Evolutionary conservation across 2,329 filamentous ascomycete genomes (phyloP).

Genomic region (Pseudogymnoascus sp.): DNA sequence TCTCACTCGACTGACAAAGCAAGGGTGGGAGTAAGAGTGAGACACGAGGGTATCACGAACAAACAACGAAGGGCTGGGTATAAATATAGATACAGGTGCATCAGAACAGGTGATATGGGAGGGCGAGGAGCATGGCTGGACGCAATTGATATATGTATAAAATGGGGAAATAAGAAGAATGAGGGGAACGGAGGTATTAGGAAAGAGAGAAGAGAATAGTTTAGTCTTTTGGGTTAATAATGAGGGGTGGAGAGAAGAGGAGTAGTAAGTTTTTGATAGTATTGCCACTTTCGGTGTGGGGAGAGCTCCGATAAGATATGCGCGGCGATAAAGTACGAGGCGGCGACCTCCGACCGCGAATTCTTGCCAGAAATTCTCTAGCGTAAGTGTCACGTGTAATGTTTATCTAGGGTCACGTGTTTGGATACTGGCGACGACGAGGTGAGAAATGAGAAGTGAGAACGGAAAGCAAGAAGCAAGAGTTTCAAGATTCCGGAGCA

Average conservation of each 20-base stretch:
- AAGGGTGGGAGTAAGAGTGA: background rate
- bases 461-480: background rate
- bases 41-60: background rate
- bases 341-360: background rate
- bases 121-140: background rate
- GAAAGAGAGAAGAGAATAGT: background rate
- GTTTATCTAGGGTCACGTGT: too few relatives aligned
- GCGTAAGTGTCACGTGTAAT: background rate
- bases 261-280: background rate
- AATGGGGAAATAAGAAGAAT: background rate
- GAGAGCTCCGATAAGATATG: constrained; percentile 9
- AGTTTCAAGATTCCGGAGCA: background rate
- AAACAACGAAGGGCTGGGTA: background rate
- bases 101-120: constrained; percentile 3
- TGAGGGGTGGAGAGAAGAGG: background rate
- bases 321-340: background rate
- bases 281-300: constrained; percentile 6
- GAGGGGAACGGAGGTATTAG: constrained; percentile 3
- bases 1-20: constrained; percentile 3
- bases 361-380: background rate
- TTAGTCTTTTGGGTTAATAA: background rate
- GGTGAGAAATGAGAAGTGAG: background rate
- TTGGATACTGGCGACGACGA: background rate
- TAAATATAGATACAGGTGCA: constrained; percentile 6
- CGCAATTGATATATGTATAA: constrained; percentile 2